Evolutionary conservation across 2,329 filamentous ascomycete genomes (phyloP).

Genomic region (Aureobasidium subglaciale): DNA sequence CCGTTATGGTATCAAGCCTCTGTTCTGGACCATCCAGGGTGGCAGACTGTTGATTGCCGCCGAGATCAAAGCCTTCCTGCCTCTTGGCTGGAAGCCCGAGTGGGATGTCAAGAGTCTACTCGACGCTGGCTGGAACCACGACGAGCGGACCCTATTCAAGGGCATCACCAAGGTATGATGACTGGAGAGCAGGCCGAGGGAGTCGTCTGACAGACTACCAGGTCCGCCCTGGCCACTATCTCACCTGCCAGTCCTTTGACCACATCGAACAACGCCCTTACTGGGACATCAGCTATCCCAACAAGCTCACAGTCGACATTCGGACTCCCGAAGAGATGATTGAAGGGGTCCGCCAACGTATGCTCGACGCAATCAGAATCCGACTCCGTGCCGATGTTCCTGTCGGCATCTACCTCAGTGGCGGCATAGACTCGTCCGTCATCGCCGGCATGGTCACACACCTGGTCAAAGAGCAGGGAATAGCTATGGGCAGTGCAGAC

Average conservation of each 20-base stretch:
- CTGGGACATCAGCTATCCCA: constrained; percentile 47
- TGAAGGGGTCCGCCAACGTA: constrained; percentile 39
- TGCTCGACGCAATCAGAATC: constrained; percentile 47
- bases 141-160: constrained; percentile 44
- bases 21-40: constrained; percentile 43
- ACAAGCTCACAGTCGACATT: constrained; percentile 40
- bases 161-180: constrained; percentile 37
- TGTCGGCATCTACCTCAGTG: constrained; percentile 50
- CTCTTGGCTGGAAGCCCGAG: constrained; percentile 45
- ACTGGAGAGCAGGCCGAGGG: neutral
- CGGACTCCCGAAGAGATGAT: constrained; percentile 47
- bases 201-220: constrained; percentile 20
- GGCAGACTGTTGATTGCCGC: constrained; percentile 42
- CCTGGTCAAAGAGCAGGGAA: constrained; percentile 42
- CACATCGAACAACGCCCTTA: constrained; percentile 39
- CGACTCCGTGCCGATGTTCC: constrained; percentile 52
- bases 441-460: constrained; percentile 51
- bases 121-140: constrained; percentile 39
- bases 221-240: constrained; percentile 39
- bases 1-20: constrained; percentile 51
- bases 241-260: constrained; percentile 34
- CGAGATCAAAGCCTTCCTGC: constrained; percentile 49
- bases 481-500: constrained; percentile 40
- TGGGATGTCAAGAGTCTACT: constrained; percentile 46
- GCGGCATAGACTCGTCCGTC: constrained; percentile 52